Conservation (phyloP, 176 grass and related monocot species). For the Oryza punctata region DNA sequence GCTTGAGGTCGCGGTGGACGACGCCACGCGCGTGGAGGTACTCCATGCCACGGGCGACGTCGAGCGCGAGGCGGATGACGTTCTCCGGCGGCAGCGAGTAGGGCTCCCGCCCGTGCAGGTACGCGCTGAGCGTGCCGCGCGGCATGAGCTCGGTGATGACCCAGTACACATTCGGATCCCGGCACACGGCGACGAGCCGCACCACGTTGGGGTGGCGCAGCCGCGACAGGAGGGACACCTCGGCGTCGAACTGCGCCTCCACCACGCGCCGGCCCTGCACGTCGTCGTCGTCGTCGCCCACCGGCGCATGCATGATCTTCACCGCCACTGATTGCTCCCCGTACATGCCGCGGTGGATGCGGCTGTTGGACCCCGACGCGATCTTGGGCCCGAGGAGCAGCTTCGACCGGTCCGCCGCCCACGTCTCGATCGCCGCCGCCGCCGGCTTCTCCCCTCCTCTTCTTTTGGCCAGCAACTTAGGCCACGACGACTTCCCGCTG, state of each 20-base stretch:
- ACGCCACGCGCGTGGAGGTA: too few relatives aligned
- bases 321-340: slow-evolving; percentile 50
- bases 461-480: too few relatives aligned
- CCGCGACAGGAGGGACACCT: slow-evolving; percentile 57
- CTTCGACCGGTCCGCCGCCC: slow-evolving; percentile 62
- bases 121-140: slow-evolving; percentile 58
- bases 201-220: slow-evolving; percentile 62
- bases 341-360: slow-evolving; percentile 60
- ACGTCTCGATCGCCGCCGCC: slow-evolving; percentile 38
- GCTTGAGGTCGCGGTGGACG: too few relatives aligned
- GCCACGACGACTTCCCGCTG: slow-evolving; percentile 10
- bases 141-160: slow-evolving; percentile 68
- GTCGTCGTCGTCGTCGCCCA: slow-evolving; percentile 32
- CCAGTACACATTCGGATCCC: slow-evolving; percentile 57
- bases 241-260: slow-evolving; percentile 59
- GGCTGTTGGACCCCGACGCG: slow-evolving; percentile 54
- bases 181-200: slow-evolving; percentile 53
- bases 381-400: slow-evolving; percentile 61
- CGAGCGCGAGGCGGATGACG: slow-evolving; percentile 51
- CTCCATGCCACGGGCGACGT: slow-evolving; percentile 33
- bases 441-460: too few relatives aligned
- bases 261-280: slow-evolving; percentile 26
- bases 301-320: slow-evolving; percentile 55
- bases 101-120: slow-evolving; percentile 60
- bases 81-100: slow-evolving; percentile 61